Evolutionary conservation across 192 early-diverging fungal genomes (phyloP).

Genomic region (Coemansia sp.): DNA sequence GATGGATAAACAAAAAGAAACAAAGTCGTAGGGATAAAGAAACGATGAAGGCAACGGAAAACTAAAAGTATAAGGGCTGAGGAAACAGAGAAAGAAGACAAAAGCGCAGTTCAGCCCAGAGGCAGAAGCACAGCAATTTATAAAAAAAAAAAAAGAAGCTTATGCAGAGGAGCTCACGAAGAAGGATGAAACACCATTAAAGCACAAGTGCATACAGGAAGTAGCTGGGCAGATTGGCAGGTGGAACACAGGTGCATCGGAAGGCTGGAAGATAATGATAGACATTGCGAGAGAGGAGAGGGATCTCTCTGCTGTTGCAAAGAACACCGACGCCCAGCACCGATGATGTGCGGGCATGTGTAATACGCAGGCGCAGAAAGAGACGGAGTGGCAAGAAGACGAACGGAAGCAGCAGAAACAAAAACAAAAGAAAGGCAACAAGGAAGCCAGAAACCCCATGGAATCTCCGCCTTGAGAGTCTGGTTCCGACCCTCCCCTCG

Average conservation of each 20-base stretch:
- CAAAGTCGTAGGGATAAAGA: not conserved
- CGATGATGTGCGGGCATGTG: not conserved
- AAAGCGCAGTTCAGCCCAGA: no score
- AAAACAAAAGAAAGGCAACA: not conserved
- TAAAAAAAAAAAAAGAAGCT: no score
- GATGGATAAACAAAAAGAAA: not conserved
- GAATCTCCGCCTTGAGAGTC: not conserved
- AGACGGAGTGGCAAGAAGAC: not conserved
- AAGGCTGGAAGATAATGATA: not conserved
- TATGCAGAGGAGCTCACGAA: no score
- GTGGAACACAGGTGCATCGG: not conserved
- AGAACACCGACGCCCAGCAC: not conserved
- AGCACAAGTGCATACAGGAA: not conserved
- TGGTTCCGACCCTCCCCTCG: not conserved
- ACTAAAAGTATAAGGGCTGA: not conserved
- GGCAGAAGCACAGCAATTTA: no score
- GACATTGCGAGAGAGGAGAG: not conserved
- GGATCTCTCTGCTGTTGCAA: not conserved
- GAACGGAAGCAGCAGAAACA: not conserved
- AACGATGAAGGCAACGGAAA: not conserved
- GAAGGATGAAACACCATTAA: no score
- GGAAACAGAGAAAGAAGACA: no score
- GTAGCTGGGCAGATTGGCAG: not conserved
- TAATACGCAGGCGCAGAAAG: not conserved
- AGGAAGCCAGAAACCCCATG: not conserved